phyloP scores from a whole-genome alignment of 768 basidiomycete genomes.

The Tulasnella sp. region DNA sequence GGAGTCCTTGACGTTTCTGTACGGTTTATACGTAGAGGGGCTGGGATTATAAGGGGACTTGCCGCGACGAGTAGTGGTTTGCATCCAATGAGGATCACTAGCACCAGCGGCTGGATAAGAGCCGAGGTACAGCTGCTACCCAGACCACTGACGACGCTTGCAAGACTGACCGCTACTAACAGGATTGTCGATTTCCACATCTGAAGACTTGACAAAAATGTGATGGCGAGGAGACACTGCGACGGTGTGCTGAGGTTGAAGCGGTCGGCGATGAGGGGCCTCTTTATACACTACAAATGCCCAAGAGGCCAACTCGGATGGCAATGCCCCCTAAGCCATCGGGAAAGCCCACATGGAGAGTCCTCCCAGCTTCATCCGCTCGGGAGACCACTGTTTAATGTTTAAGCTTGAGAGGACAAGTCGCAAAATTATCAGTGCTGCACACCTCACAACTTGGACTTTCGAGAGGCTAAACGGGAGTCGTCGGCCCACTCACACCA shows the following conservation, averaged over 20 bases:
- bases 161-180: constrained; percentile 13
- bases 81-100: constrained; percentile 27
- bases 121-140: constrained; percentile 15
- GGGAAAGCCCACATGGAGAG: neutral
- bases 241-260: neutral
- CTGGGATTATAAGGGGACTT: constrained; percentile 22
- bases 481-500: too few species aligned
- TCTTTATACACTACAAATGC: neutral
- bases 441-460: too few species aligned
- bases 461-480: too few species aligned
- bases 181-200: constrained; percentile 23
- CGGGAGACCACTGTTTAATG: neutral
- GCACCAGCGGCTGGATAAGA: constrained; percentile 1
- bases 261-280: neutral
- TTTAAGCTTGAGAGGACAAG: neutral
- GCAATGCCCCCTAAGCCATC: neutral
- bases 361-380: neutral
- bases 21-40: constrained; percentile 25
- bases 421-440: neutral
- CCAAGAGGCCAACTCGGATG: neutral
- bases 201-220: neutral
- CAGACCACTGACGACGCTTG: neutral
- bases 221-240: neutral
- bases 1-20: constrained; percentile 29
- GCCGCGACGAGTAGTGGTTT: constrained; percentile 25